Evolutionary conservation across 306 rosid species (phyloP).

Genomic region (Lathyrus tuberosus): DNA sequence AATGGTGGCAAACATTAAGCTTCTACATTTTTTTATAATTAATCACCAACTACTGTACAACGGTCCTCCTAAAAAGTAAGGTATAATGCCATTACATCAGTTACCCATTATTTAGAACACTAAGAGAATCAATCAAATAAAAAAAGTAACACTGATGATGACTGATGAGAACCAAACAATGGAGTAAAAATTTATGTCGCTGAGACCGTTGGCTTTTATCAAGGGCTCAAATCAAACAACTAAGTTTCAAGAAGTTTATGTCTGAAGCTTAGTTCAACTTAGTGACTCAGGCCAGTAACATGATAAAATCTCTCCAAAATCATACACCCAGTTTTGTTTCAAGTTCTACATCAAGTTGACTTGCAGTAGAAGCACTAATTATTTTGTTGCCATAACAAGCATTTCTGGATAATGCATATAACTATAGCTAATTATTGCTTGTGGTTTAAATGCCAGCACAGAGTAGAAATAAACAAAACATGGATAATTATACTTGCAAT

Average conservation of each 20-base stretch:
- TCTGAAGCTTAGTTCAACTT: constrained; percentile 22
- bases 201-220: constrained; percentile 17
- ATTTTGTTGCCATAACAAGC: constrained; percentile 29
- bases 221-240: constrained; percentile 20
- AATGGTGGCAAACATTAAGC: constrained; percentile 36
- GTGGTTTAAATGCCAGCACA: constrained; percentile 24
- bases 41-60: constrained; percentile 19
- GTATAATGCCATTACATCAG: constrained; percentile 11
- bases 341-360: constrained; percentile 28
- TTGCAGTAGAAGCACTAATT: constrained; percentile 25
- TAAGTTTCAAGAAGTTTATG: constrained; percentile 18
- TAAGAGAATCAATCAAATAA: neutral
- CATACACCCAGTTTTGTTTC: constrained; percentile 34
- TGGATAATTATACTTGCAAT: constrained; percentile 27
- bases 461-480: constrained; percentile 24
- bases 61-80: constrained; percentile 17
- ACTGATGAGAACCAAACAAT: constrained; percentile 17
- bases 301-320: constrained; percentile 25
- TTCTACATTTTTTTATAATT: constrained; percentile 31
- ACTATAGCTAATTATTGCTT: constrained; percentile 19
- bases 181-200: neutral
- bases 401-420: constrained; percentile 26
- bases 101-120: constrained; percentile 12
- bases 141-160: no score
- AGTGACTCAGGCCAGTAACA: constrained; percentile 23